Base-by-base conservation (phyloP, 2,329 filamentous ascomycete species). In the Venturia effusa region DNA sequence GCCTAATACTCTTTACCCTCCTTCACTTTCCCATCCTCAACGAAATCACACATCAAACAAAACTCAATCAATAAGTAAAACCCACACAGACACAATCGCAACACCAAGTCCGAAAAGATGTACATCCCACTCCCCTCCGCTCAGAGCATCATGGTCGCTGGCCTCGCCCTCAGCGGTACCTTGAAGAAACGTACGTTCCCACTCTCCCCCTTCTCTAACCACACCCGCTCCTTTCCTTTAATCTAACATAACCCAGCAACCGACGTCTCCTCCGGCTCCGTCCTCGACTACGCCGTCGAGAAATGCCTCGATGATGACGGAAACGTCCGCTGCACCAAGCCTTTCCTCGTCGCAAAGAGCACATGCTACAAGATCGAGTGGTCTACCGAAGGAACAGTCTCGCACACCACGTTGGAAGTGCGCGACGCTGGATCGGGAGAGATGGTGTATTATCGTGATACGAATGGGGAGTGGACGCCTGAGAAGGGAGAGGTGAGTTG, bases 371-470 rank as follows among this genome's bases (percentile, higher is more conserved):
- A 70, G n/a, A 65, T 79, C 22, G 69, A 74, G 54, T 78, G 77
- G 77, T 68, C 65, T n/a, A 78, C 76, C 17, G 73, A 75, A 11
- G 74, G 77, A 22, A 64, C 70, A 1, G 60, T 80, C 11, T 75
- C 73, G 15, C 78, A 80, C 66, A 77, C 74, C 1, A 77, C 75
- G 0, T 72, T 72, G 60, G 76, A 77, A 69, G 71, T 74, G 4
- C 67, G 69, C 27, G 73, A 78, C 66, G 74, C 74, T 7, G 76
- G 71, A 1, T 71, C 72, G 54, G 70, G 68, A 59, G 76, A 79
- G 68, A 65, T 79, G 17, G 77, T 79, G 5, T 79, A 71, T 67
- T 79, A 79, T 66, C 70, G 77, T 17, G 77, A 80, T 66, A 79
- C 77, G 24, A 70, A 79, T 68, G 78, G 77, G 24, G 70, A 78